phyloP scores from a whole-genome alignment of 768 basidiomycete species.

The Tubosaeta sp. region DNA sequence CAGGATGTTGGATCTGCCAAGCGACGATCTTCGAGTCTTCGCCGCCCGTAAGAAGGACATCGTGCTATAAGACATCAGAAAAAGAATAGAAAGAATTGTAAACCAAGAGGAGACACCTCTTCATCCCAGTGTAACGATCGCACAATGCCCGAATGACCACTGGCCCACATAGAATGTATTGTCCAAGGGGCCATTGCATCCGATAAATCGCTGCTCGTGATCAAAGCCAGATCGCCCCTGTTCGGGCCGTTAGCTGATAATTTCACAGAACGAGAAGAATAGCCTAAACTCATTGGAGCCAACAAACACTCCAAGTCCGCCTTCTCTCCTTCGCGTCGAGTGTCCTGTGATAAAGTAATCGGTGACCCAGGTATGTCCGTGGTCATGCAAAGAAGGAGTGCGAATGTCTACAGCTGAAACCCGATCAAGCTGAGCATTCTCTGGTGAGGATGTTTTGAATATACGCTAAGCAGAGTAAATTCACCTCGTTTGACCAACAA shows the following conservation, averaged over 20 bases:
- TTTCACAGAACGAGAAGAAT: neutral
- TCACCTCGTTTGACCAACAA: slow-evolving; percentile 72
- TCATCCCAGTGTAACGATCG: slow-evolving; percentile 56
- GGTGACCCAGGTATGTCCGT: slow-evolving; percentile 65
- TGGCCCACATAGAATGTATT: slow-evolving; percentile 49
- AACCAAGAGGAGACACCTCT: slow-evolving; percentile 31
- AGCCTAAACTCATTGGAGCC: slow-evolving; percentile 68
- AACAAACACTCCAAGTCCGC: slow-evolving; percentile 51
- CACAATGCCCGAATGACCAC: slow-evolving; percentile 54
- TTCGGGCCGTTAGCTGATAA: slow-evolving; percentile 1
- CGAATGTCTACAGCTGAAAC: slow-evolving; percentile 59
- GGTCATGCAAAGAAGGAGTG: slow-evolving; percentile 53
- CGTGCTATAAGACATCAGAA: slow-evolving; percentile 29
- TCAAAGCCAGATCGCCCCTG: slow-evolving; percentile 57
- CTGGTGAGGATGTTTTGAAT: neutral
- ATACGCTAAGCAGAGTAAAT: slow-evolving; percentile 3
- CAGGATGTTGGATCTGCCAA: slow-evolving; percentile 32
- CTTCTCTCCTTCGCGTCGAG: slow-evolving; percentile 14
- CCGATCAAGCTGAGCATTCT: slow-evolving; percentile 50
- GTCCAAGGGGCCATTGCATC: slow-evolving; percentile 42
- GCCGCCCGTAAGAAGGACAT: slow-evolving; percentile 44
- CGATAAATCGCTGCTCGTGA: slow-evolving; percentile 42
- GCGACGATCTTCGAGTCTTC: slow-evolving; percentile 46
- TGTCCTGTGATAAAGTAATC: slow-evolving; percentile 68
- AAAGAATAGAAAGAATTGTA: neutral